Conservation (phyloP, 257 asterid species). For the Gynochthodes officinalis region DNA sequence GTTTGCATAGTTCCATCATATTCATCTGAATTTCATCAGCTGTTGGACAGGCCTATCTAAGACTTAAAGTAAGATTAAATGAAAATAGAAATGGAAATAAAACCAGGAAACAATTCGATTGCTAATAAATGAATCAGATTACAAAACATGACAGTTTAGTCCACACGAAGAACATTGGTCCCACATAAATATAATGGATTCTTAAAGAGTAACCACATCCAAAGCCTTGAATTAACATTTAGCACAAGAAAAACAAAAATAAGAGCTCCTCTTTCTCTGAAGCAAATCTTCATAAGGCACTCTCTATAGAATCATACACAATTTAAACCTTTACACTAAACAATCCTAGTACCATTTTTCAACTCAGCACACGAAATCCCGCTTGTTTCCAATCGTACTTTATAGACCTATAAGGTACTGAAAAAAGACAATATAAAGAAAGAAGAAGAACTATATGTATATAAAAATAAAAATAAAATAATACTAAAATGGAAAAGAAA, state of each 20-base stretch:
- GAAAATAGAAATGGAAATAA: not conserved
- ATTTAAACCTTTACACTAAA: not conserved
- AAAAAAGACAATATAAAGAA: no score
- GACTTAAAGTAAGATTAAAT: not conserved
- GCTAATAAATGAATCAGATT: not conserved
- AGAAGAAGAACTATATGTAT: not conserved
- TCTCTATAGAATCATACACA: not conserved
- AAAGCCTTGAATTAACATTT: not conserved
- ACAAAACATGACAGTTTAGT: not conserved
- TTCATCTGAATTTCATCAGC: not conserved
- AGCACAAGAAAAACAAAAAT: not conserved
- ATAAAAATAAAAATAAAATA: not conserved
- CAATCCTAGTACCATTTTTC: not conserved
- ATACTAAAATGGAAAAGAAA: no score
- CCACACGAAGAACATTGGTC: not conserved
- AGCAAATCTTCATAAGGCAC: not conserved
- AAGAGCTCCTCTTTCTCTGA: not conserved
- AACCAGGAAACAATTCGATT: not conserved
- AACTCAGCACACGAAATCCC: not conserved
- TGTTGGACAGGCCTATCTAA: not conserved
- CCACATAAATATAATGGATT: not conserved
- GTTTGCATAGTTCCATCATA: no score
- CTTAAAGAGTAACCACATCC: not conserved
- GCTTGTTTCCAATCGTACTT: not conserved
- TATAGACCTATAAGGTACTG: not conserved